A percentile compares a stretch with the other conserved stretches of the same genome.
These are phyloP conservation scores for Mentha longifolia DNA, from an alignment of 257 asterid species.

Conservation along the genomic window DNA sequence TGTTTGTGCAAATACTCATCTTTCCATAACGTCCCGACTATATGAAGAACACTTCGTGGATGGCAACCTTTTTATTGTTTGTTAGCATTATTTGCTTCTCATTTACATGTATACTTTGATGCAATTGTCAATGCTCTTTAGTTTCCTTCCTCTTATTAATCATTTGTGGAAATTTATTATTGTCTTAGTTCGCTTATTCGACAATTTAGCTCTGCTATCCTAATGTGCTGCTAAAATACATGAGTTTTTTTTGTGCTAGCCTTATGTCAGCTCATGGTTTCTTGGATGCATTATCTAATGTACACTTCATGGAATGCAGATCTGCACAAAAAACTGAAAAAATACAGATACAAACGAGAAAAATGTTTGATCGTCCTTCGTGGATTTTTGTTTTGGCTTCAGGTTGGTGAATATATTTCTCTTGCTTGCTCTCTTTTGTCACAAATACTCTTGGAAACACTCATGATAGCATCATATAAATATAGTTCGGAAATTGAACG, in stretches of 20 bases:
- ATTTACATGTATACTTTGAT: background rate
- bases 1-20: background rate
- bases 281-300: background rate
- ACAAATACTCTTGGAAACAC: too few species aligned
- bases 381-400: slow-evolving; percentile 48
- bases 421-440: background rate
- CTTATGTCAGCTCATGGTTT: background rate
- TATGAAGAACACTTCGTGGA: background rate
- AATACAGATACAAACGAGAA: slow-evolving; percentile 5
- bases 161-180: background rate
- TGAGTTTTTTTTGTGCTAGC: background rate
- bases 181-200: background rate
- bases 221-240: background rate
- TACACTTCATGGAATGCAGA: slow-evolving; percentile 37
- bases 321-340: slow-evolving; percentile 32
- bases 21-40: background rate
- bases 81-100: background rate
- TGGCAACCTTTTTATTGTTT: background rate
- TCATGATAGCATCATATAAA: too few species aligned
- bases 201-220: background rate
- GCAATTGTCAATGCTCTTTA: background rate
- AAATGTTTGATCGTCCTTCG: slow-evolving; percentile 48
- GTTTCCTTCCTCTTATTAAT: background rate
- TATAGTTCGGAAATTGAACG: too few species aligned
- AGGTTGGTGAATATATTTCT: slow-evolving; percentile 16